A percentile compares a stretch with the other conserved stretches of the same genome.
phyloP scores from a whole-genome alignment of 805 yeast species.

The Tetrapisispora taiwanensis region DNA sequence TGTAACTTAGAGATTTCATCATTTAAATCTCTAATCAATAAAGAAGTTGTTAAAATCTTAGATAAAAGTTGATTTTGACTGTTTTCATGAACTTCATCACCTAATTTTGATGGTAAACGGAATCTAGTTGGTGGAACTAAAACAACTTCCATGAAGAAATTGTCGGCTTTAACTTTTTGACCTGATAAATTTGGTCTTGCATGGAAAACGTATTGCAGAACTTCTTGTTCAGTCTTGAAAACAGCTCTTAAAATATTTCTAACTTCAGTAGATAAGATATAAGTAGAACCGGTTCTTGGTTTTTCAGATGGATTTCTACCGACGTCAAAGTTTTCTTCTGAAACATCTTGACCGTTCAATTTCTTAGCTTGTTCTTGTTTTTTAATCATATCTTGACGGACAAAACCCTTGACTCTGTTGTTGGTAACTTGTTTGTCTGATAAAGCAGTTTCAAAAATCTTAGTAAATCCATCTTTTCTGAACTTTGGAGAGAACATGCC shows the following conservation, averaged over 20 bases:
- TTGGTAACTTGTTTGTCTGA: slow-evolving; percentile 70
- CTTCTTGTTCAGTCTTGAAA: slow-evolving; percentile 60
- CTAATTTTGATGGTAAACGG: slow-evolving; percentile 91
- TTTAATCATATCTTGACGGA: slow-evolving; percentile 61
- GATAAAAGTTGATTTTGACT: slow-evolving; percentile 82
- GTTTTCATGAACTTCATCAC: slow-evolving; percentile 93
- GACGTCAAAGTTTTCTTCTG: slow-evolving; percentile 27
- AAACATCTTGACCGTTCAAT: slow-evolving; percentile 22
- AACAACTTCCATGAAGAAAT: slow-evolving; percentile 80
- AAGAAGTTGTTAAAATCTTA: slow-evolving; percentile 66
- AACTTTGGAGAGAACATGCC: slow-evolving; percentile 89
- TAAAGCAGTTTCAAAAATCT: slow-evolving; percentile 81
- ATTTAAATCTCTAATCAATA: slow-evolving; percentile 79
- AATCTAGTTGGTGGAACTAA: slow-evolving; percentile 96
- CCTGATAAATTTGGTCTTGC: slow-evolving; percentile 53
- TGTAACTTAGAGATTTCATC: slow-evolving; percentile 62
- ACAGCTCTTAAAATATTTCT: slow-evolving; percentile 66
- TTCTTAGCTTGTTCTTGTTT: slow-evolving; percentile 24
- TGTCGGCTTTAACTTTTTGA: slow-evolving; percentile 51
- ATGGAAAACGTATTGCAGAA: slow-evolving; percentile 69
- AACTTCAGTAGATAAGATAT: slow-evolving; percentile 79
- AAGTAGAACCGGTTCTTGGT: slow-evolving; percentile 67
- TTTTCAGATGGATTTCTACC: slow-evolving; percentile 41
- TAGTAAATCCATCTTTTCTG: slow-evolving; percentile 90
- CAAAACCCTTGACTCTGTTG: slow-evolving; percentile 73